Base-by-base conservation (phyloP, 805 yeast species). In the Spathaspora arborariae region DNA sequence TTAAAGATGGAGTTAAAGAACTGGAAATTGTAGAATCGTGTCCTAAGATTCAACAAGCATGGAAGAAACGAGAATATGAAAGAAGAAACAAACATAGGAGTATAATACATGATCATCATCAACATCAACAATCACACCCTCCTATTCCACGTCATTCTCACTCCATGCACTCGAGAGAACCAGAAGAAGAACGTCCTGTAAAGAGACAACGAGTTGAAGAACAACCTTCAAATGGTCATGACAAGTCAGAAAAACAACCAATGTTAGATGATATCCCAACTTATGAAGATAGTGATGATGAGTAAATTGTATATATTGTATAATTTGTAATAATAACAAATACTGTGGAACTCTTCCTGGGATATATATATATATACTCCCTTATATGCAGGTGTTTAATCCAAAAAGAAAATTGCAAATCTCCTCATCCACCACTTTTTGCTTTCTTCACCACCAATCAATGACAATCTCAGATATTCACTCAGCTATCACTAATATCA, bases 1-100 rank as follows among this genome's bases (percentile, higher is more conserved):
- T 94, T 36, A 80, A 82, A 51, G 98, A 92, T 63, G 84, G 92
- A 0, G 96, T 94, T 2, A 75, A 81, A 15, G 81, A 85, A 53
- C 86, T 88, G 47, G 96, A 92, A 51, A 68, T 95, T 38, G 68
- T 79, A 3, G 79, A 68, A 13, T 69, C 82, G 1, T 80, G 84
- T 41, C 74, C 76, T 0, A 69, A 67, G 38, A 86, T 91, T 22
- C 76, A 78, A 33, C 66, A 64, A 22, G 65, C 73, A 2, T 87
- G 96, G 94, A 77, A 79, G 39, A 69, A 70, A 45, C 74, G 97
- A 56, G 79, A 68, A 41, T 50, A 51, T 26, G 70, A 76, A 55
- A 55, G 72, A 56, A 48, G 54, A 36, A 52, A 67, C 52, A 55
- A 53, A 16, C 50, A 45, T 43, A 18, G 42, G 5, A 15, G 13